Conservation (phyloP, 257 asterid species). For the Hygrophila difformis region DNA sequence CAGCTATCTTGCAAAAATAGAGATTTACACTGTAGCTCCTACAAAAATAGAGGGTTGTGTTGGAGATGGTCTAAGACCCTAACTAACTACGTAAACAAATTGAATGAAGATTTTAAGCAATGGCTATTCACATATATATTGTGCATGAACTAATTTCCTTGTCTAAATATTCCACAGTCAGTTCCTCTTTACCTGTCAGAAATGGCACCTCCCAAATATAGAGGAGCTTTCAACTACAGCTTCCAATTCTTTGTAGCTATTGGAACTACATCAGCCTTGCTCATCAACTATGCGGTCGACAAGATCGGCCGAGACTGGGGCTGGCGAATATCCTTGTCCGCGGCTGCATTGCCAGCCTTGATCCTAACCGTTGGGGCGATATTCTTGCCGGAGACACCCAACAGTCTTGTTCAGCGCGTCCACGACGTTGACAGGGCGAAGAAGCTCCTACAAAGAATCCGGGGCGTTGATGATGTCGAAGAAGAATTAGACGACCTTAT, state of each 20-base stretch:
- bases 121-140: no score
- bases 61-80: no score
- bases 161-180: conserved; percentile 6
- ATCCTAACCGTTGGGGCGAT: conserved; percentile 10
- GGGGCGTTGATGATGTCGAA: conserved; percentile 6
- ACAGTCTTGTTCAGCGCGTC: conserved; percentile 4
- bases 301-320: conserved; percentile 11
- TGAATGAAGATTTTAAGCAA: no score
- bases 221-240: conserved; percentile 4
- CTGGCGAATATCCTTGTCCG: conserved; percentile 15
- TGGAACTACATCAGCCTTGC: background rate
- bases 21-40: no score
- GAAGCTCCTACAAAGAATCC: background rate
- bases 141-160: no score
- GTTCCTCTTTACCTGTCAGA: conserved; percentile 15
- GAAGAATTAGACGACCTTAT: conserved; percentile 16
- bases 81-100: no score
- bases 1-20: no score
- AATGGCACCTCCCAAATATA: conserved; percentile 9
- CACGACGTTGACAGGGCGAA: background rate
- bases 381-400: conserved; percentile 17
- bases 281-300: no score
- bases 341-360: conserved; percentile 14
- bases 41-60: no score
- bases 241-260: background rate